Percentiles rank a stretch among this genome's conserved stretches.
Evolutionary conservation across 768 basidiomycete species (phyloP).

Genomic region (Polyporus arcularius): DNA sequence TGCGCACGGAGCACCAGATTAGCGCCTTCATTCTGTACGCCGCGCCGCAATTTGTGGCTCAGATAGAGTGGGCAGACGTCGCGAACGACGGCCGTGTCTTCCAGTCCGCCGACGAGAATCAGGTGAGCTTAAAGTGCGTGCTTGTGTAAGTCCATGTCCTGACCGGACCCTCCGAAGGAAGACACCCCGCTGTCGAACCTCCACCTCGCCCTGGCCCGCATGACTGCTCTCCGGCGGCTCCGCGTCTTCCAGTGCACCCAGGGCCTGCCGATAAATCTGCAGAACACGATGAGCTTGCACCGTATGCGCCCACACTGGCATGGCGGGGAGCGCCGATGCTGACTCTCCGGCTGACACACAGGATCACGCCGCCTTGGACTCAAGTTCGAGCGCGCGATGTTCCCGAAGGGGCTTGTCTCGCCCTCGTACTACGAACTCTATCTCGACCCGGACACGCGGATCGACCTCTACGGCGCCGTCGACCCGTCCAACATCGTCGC

Average conservation of each 20-base stretch:
- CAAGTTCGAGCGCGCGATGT: conserved; percentile 42
- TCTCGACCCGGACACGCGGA: conserved; percentile 32
- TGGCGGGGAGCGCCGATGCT: no score
- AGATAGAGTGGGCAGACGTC: conserved; percentile 37
- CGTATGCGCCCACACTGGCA: conserved; percentile 11
- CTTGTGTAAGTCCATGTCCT: conserved; percentile 16
- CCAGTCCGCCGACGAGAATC: conserved; percentile 5
- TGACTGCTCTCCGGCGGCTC: conserved; percentile 30
- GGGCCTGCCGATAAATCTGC: conserved; percentile 23
- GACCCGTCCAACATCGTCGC: conserved; percentile 25
- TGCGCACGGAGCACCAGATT: conserved; percentile 41
- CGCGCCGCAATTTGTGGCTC: conserved; percentile 22
- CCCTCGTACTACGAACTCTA: conserved; percentile 37
- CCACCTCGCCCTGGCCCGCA: conserved; percentile 30
- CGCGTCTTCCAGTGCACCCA: conserved; percentile 38
- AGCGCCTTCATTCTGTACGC: conserved; percentile 27
- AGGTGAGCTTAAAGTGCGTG: conserved; percentile 20
- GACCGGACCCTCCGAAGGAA: conserved; percentile 6
- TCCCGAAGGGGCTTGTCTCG: conserved; percentile 24
- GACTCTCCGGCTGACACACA: background rate
- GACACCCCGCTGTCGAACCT: conserved; percentile 35
- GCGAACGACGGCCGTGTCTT: conserved; percentile 42
- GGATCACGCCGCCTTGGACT: conserved; percentile 18
- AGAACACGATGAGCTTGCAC: conserved; percentile 16
- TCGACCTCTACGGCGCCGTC: conserved; percentile 32